phyloP scores from a whole-genome alignment of 2,329 filamentous ascomycete species.

The Stachybotrys echinatus region DNA sequence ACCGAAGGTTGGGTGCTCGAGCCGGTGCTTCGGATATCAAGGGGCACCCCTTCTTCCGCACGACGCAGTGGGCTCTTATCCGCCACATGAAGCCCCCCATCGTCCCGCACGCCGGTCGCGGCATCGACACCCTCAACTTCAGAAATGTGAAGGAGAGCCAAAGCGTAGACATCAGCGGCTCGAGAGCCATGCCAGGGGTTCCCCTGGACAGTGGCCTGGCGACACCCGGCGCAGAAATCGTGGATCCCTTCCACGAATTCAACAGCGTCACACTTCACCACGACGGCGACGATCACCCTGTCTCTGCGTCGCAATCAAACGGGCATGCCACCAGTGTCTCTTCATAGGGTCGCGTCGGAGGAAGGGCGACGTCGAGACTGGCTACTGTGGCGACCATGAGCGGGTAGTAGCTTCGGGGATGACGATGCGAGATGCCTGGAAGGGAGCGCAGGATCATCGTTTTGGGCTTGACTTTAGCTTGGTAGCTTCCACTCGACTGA shows the following conservation, averaged over 20 bases:
- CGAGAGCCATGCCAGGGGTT: constrained; percentile 64
- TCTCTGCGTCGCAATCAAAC: constrained; percentile 12
- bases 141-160: constrained; percentile 96
- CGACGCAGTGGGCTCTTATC: constrained; percentile 93
- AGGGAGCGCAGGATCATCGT: background rate
- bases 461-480: background rate
- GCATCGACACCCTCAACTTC: constrained; percentile 94
- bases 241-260: constrained; percentile 96
- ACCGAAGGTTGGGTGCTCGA: constrained; percentile 83
- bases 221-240: constrained; percentile 75
- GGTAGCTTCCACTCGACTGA: too few relatives aligned
- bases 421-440: too few relatives aligned
- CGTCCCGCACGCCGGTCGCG: constrained; percentile 83
- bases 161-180: constrained; percentile 77
- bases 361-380: background rate
- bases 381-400: too few relatives aligned
- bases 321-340: constrained; percentile 13
- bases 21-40: constrained; percentile 97
- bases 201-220: constrained; percentile 80
- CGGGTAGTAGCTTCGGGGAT: too few relatives aligned
- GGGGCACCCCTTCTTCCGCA: constrained; percentile 89
- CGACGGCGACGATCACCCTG: constrained; percentile 69
- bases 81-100: constrained; percentile 98
- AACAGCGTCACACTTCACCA: constrained; percentile 97
- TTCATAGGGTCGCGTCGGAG: constrained; percentile 2